Evolutionary conservation across 2,329 filamentous ascomycete species (phyloP), one percentile per base, ranked within the genome.

Genomic region (Penicillium corylophilum): DNA sequence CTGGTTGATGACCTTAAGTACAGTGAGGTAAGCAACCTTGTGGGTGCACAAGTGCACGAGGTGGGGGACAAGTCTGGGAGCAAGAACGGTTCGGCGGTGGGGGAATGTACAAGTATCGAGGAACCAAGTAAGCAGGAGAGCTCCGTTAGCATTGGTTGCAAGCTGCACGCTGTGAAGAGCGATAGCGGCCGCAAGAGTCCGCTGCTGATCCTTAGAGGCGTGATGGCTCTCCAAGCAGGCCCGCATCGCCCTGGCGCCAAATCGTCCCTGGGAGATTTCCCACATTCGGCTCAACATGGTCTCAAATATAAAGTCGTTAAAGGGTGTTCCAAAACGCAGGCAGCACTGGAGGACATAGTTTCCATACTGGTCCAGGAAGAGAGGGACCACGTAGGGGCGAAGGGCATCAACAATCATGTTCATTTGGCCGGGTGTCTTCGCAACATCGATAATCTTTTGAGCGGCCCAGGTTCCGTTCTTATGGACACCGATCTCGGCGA

Each of bases 391-490:
- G 74, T 95, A 96, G 1, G 91, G 86, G 3, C 87, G 87, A 26
- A 97, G 79, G 60, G 90, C 82, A 57, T 95, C 85, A 24, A 94
- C 88, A 66, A 99, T 93, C 75, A 90, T 77, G 42, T 79, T 76
- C 86, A 94, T 93, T 74, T 97, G 92, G 36, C 79, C 77, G 5
- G 88, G 85, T 1, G 88, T 90, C 74, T 94, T 90, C 71, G 91
- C 93, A 6, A 96, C 90, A 65, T 97, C 93, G 62, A 99, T 97
- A 66, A 99, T 97, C 81, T 97, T 99, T 75, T 99, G 94, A 1
- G 94, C 94, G 48, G 94, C 94, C 94, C 94, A 99, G 1, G 94
- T 99, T 56, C 94, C 94, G 66, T 99, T 99, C 82, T 99, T 99
- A 81, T 99, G 94, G 7, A 96, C 86, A 64, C 94, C 94, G 73